Evolutionary conservation across 139 green algal species (phyloP), one percentile per base, ranked within the genome.

Genomic region (Coelastrella sp.): DNA sequence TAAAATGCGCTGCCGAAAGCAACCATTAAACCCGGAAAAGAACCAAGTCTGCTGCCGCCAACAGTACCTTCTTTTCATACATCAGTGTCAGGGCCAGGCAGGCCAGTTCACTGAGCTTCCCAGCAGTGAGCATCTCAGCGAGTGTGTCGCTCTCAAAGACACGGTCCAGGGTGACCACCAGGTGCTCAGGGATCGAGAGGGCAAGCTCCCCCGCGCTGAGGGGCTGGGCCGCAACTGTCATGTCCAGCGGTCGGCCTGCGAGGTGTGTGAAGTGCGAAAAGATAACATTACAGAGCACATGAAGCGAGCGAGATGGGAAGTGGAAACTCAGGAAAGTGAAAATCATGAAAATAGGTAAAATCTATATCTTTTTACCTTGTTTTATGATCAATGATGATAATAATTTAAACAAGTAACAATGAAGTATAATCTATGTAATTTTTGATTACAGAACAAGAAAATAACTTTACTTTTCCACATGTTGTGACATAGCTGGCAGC

Each of bases 51-150:
- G 15, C 1, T 14, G 63, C 70, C 70, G 49, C 70, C 70, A 59
- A 14, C 74, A 57, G n/a, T 83, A 94, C 84, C 95, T 98, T 99
- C 94, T 99, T 99, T 94, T 99, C 97, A 87, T 99, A 96, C 93
- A 97, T 97, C 35, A 99, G 93, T 93, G 98, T 99, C 17, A 99
- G 94, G 7, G 97, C 95, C 58, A 99, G 93, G 82, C 93, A 96
- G 3, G 97, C 95, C 80, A 99, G 93, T 94, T 99, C 97, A 35
- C 90, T 96, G 70, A 99, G 96, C 93, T 99, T 99, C 90, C 96
- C 95, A 17, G 96, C 98, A 6, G 97, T 99, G 12, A 99, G 92
- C 90, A 99, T 93, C 93, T 99, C 97, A 12, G 96, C 97, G 14
- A 98, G 89, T 25, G 92, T 94, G 78, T 96, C 95, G 80, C 96